Conservation (phyloP, 2,329 filamentous ascomycete species). For the Pseudopithomyces maydicus region DNA sequence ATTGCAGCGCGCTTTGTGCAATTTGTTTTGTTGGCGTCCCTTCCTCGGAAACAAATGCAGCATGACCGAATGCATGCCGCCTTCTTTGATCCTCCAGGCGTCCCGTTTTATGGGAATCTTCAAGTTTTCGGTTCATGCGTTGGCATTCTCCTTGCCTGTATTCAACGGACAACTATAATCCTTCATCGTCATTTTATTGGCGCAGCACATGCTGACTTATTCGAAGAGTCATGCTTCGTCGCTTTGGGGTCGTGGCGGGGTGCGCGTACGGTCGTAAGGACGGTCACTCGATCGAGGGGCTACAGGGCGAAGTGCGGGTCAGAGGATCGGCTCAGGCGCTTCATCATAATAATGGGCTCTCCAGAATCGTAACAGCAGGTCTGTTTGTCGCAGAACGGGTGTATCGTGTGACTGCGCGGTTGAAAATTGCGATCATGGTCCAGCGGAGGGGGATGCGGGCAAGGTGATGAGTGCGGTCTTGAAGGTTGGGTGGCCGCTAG, state of each 20-base stretch:
- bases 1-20: neutral
- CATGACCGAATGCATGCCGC: neutral
- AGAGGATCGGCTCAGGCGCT: neutral
- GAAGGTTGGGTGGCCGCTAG: neutral
- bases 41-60: neutral
- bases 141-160: neutral
- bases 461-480: neutral
- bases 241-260: neutral
- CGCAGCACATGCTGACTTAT: neutral
- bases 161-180: neutral
- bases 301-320: neutral
- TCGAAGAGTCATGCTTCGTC: neutral
- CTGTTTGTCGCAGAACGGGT: neutral
- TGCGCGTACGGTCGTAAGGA: neutral
- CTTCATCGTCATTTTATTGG: neutral
- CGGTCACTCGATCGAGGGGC: neutral
- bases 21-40: neutral
- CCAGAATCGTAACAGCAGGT: neutral
- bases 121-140: neutral
- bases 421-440: neutral
- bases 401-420: neutral
- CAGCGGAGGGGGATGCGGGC: neutral
- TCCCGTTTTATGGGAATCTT: neutral
- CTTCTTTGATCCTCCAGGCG: neutral
- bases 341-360: neutral